Conservation (phyloP, 1,139 yeast species). For the Pneumocystis murina region DNA sequence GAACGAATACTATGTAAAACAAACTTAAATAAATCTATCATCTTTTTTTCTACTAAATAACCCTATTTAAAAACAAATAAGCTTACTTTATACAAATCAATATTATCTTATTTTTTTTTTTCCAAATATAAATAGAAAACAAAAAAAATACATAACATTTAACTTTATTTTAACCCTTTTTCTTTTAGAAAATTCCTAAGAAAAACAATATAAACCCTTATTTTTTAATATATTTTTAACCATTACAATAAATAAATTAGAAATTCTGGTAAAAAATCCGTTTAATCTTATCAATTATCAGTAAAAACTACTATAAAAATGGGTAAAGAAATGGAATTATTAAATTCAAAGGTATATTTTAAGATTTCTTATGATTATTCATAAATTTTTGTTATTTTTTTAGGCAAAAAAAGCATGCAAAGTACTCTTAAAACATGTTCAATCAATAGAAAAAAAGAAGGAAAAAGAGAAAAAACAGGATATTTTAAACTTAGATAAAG, state of each 20-base stretch:
- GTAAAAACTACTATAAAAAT: background rate
- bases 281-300: too few relatives aligned
- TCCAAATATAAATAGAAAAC: too few relatives aligned
- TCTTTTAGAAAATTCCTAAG: too few relatives aligned
- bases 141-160: too few relatives aligned
- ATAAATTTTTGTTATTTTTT: background rate
- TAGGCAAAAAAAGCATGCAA: background rate
- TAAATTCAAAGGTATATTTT: background rate
- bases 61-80: background rate
- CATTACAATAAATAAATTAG: too few relatives aligned
- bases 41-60: background rate
- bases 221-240: too few relatives aligned
- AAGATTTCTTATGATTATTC: background rate
- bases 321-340: background rate
- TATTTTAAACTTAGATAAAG: conserved; percentile 42
- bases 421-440: background rate
- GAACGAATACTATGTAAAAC: background rate
- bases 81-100: background rate
- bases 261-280: too few relatives aligned
- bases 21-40: background rate
- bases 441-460: conserved; percentile 1
- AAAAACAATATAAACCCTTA: too few relatives aligned
- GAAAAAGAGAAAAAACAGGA: conserved; percentile 19
- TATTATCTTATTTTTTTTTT: too few relatives aligned
- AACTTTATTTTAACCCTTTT: too few relatives aligned